These are phyloP conservation scores for Wallacemonas sp. DNA, from an alignment of 208 protist species.

Conservation along the genomic window DNA sequence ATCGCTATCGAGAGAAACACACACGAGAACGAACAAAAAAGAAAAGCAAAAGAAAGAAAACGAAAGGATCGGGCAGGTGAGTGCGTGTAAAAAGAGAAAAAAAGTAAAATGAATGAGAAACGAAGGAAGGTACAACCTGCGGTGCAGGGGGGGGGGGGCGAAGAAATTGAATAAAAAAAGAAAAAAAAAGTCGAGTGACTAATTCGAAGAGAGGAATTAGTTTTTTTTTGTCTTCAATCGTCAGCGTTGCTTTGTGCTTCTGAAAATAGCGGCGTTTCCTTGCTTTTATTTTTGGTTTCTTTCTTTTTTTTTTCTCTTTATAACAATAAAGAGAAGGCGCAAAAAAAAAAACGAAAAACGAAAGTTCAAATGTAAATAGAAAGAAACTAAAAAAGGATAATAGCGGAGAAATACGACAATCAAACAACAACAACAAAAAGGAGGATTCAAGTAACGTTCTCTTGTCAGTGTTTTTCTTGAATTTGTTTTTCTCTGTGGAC, in stretches of 20 bases:
- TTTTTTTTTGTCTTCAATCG: constrained; percentile 5
- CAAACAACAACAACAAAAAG: constrained; percentile 12
- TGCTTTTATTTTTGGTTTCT: constrained; percentile 1
- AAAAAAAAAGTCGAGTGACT: constrained; percentile 10
- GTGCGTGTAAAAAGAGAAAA: neutral
- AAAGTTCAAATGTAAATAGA: constrained; percentile 6
- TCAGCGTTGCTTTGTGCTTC: too few relatives aligned
- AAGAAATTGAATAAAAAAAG: constrained; percentile 9
- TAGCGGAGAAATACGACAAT: constrained; percentile 3
- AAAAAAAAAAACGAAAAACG: constrained; percentile 1
- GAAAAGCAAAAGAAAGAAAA: neutral
- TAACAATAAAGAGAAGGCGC: neutral
- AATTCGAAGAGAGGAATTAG: neutral
- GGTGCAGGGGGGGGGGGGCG: too few relatives aligned
- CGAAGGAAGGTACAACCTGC: too few relatives aligned
- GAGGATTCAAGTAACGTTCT: neutral
- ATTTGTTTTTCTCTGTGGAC: too few relatives aligned
- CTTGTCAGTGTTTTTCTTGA: too few relatives aligned
- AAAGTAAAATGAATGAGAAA: too few relatives aligned
- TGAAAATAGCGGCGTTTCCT: too few relatives aligned
- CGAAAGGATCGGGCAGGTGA: neutral
- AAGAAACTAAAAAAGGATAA: neutral
- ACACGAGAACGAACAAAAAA: neutral
- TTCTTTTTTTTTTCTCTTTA: neutral
- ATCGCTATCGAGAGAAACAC: too few relatives aligned